phyloP scores from a whole-genome alignment of 2,329 filamentous ascomycete species.

The Colletotrichum sp. region DNA sequence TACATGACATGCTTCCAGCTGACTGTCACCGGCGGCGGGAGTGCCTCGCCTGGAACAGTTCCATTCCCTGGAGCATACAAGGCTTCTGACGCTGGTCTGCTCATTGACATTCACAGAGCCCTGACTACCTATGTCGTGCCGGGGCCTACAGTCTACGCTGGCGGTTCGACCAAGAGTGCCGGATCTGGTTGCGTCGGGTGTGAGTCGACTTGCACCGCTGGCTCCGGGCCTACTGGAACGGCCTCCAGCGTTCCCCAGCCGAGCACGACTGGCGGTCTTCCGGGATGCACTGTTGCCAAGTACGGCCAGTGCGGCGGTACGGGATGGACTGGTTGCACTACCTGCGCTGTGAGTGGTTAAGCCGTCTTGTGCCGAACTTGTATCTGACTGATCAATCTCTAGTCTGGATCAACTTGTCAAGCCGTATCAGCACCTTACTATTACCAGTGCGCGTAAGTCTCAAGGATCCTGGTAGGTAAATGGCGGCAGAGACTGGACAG shows the following conservation, averaged over 20 bases:
- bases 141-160: constrained; percentile 46
- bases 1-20: constrained; percentile 34
- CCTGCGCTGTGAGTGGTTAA: constrained; percentile 1
- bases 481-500: neutral
- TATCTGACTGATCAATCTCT: neutral
- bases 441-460: neutral
- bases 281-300: constrained; percentile 17
- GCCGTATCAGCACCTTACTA: constrained; percentile 10
- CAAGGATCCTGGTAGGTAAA: neutral
- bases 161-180: constrained; percentile 44
- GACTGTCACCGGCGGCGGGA: constrained; percentile 29
- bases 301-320: constrained; percentile 10
- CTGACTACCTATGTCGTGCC: constrained; percentile 45
- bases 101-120: constrained; percentile 51
- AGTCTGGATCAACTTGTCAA: constrained; percentile 10
- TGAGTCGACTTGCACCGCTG: constrained; percentile 41
- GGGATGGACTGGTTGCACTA: constrained; percentile 16
- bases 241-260: constrained; percentile 24
- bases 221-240: constrained; percentile 32
- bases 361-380: neutral
- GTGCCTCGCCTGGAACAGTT: constrained; percentile 25
- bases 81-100: constrained; percentile 46
- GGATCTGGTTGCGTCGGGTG: constrained; percentile 45
- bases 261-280: neutral
- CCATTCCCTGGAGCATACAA: constrained; percentile 19